Conservation (phyloP, 306 rosid species). For the Ammopiptanthus mongolicus region DNA sequence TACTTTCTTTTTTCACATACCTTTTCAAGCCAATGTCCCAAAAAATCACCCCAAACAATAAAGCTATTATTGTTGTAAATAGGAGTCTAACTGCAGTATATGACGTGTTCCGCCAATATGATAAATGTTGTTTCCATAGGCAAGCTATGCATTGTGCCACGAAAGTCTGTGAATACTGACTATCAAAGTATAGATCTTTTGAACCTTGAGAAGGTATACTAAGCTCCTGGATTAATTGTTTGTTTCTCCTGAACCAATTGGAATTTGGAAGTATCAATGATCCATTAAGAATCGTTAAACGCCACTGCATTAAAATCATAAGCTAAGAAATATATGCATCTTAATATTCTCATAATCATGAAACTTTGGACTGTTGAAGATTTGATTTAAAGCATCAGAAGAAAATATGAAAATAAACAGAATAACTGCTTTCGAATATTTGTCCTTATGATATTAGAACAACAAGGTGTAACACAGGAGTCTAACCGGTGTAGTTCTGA, state of each 20-base stretch:
- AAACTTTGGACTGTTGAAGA: neutral
- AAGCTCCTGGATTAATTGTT: conserved; percentile 33
- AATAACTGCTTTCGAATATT: neutral
- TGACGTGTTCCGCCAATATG: conserved; percentile 44
- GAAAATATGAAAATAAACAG: neutral
- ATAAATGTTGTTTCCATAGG: conserved; percentile 45
- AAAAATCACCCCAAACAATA: conserved; percentile 38
- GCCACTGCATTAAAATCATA: neutral
- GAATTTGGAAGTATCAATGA: conserved; percentile 3
- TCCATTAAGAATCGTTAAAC: neutral
- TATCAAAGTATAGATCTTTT: conserved; percentile 31
- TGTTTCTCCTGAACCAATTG: conserved; percentile 34
- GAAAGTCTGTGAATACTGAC: conserved; percentile 29
- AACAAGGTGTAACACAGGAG: neutral
- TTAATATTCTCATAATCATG: neutral
- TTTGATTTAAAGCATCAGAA: neutral
- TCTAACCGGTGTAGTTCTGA: conserved; percentile 37
- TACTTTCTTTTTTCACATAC: conserved; percentile 6
- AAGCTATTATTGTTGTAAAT: conserved; percentile 37
- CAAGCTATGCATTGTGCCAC: conserved; percentile 35
- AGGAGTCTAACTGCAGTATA: conserved; percentile 42
- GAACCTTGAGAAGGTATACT: conserved; percentile 30
- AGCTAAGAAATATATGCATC: neutral
- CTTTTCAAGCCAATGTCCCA: conserved; percentile 44
- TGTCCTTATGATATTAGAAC: neutral